A percentile compares a stretch with the other conserved stretches of the same genome.
phyloP scores from a whole-genome alignment of 2,329 filamentous ascomycete species.

The Acarospora socialis region DNA sequence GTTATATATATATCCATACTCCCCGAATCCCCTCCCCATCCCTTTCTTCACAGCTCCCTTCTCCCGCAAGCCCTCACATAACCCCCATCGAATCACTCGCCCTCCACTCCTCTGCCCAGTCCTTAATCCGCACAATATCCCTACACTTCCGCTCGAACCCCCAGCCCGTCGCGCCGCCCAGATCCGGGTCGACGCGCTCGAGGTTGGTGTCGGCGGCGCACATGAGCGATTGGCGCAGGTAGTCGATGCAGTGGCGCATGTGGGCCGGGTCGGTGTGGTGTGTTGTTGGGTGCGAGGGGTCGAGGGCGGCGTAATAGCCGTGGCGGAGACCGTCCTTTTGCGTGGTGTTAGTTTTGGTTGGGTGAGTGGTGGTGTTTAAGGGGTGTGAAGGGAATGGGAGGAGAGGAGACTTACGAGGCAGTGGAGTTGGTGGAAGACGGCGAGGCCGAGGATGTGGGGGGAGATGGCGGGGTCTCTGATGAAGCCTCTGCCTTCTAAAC shows the following conservation, averaged over 20 bases:
- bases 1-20: no score
- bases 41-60: no score
- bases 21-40: no score
- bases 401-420: constrained; percentile 4
- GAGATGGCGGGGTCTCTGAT: no score
- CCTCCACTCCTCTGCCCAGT: constrained; percentile 7
- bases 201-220: constrained; percentile 8
- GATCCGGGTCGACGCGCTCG: constrained; percentile 3
- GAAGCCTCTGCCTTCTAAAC: no score
- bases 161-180: constrained; percentile 7
- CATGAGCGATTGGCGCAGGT: constrained; percentile 9
- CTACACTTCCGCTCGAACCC: constrained; percentile 6
- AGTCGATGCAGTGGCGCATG: constrained; percentile 12
- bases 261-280: no score
- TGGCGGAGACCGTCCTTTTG: neutral
- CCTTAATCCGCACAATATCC: constrained; percentile 5
- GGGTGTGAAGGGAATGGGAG: neutral
- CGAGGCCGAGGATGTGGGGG: no score
- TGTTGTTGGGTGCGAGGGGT: no score
- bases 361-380: neutral
- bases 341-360: neutral
- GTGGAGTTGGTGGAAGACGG: constrained; percentile 6
- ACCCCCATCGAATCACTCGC: constrained; percentile 3
- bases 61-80: no score
- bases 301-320: neutral